Percentiles rank a stretch among this genome's conserved stretches.
Evolutionary conservation across 2,329 filamentous ascomycete species (phyloP).

Genomic region (Pestalotiopsis sp.): DNA sequence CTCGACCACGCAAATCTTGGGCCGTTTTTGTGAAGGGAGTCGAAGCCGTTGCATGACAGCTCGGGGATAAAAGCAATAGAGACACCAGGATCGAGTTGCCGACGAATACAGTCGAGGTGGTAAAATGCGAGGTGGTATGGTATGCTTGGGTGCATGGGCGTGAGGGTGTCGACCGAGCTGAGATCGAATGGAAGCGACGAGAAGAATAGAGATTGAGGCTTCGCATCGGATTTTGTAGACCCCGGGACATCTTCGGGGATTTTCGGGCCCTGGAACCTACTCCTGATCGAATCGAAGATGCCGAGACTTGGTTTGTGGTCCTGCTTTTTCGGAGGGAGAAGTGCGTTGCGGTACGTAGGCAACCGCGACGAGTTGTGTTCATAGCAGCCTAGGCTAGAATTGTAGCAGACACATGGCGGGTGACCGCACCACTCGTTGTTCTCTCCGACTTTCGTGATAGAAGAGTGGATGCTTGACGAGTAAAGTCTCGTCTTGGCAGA

Average conservation of each 20-base stretch:
- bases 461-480: not conserved
- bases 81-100: not conserved
- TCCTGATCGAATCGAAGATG: not conserved
- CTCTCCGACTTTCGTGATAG: not conserved
- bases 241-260: not conserved
- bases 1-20: slow-evolving; percentile 2
- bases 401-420: not conserved
- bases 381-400: not conserved
- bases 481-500: not conserved
- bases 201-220: not conserved
- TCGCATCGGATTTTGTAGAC: not conserved
- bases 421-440: not conserved
- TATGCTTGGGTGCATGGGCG: not conserved
- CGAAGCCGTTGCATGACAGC: not conserved
- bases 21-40: not conserved
- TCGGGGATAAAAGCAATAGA: slow-evolving; percentile 2
- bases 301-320: not conserved
- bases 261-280: not conserved
- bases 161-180: not conserved
- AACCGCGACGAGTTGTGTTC: not conserved
- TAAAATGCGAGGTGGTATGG: slow-evolving; percentile 8
- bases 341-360: not conserved
- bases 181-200: not conserved
- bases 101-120: not conserved
- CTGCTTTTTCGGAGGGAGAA: not conserved